Evolutionary conservation across 129 eudicot genomes (phyloP), one percentile per base, ranked within the genome.

Genomic region (Pseudognaphalium luteoalbum): DNA sequence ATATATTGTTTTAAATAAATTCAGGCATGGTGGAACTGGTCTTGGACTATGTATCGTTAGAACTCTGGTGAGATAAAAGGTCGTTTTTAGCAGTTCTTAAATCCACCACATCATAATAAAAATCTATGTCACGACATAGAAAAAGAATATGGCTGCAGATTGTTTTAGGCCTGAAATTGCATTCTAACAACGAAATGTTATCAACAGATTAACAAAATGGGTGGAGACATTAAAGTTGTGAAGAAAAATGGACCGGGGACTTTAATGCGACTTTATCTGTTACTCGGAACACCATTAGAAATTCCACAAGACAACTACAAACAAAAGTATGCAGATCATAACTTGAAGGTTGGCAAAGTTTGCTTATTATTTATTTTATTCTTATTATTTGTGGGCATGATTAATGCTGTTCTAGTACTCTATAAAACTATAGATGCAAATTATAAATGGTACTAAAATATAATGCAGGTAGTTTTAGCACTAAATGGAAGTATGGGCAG

Each of bases 11-110:
- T 25, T 60, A 8, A 12, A 59, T 71, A 32, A 68, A 67, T 73
- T 82, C 88, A 94, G 99, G 92, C 99, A 94, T 78, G 99, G 99
- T 65, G 99, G 99, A 66, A 94, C 99, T 78, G 99, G 99, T 73
- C 90, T 94, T 75, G 99, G 99, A 66, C 89, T 94, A 74, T 94
- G 99, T 93, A 94, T 94, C 52, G 99, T 94, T 66, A 78, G 97
- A 81, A 94, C 93, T 78, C 82, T 94, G 97, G 99, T 94, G 77
- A 89, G 97, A 70, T 32, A 32, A 85, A 41, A n/a, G 28, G 14
- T 68, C 41, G 2, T 78, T 73, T 22, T 62, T 21, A 44, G 11
- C 20, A 44, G 52, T 70, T 58, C 30, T 32, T 14, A 25, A 56
- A 25, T 25, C 28, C 28, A 25, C 28, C 28, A 25, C 28, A 25